Base-by-base conservation (phyloP, 805 yeast genomes). In the Lachancea meyersii region DNA sequence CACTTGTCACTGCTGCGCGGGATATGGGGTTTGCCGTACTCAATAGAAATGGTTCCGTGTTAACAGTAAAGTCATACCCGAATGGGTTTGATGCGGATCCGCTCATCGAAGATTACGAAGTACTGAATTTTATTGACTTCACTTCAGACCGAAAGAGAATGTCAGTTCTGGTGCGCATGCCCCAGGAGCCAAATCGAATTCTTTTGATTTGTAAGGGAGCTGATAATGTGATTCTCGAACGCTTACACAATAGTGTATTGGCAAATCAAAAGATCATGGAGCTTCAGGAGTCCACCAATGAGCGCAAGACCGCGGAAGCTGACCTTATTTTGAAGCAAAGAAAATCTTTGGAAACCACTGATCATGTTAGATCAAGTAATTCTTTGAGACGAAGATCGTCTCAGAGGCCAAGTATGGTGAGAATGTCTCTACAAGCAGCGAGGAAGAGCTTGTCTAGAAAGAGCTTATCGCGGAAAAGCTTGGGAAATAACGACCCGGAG, bases 201-300 rank as follows among this genome's bases (percentile, higher is more conserved):
- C 77, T 91, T 35, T 57, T 93, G 49, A 68, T 93, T 33, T 87
- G 96, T 64, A 93, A 93, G 64, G 99, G 98, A 42, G 98, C 99
- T 2, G 98, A 93, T 61, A 86, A 86, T 54, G 75, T 91, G 9
- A 86, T 93, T 38, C 60, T 89, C 40, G 95, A 89, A 40, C 73
- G 85, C 45, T 68, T 93, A 45, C 72, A 70, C 44, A 69, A 80
- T 48, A 51, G 74, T 0, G 75, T 73, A 1, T 40, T 82, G 38
- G 96, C 94, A 0, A 63, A 66, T 17, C 57, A 61, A n/a, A 86
- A 83, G 56, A 75, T 81, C 34, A 67, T 64, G n/a, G 87, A 86
- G 43, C 73, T 87, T 6, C 62, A 79, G 21, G 62, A 69, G 21
- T 72, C 71, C 31, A 68, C 88, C 0, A 67, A 73, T 4, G 71